Base-by-base conservation (phyloP, 345 rosid genomes). In the Camelina sativa region DNA sequence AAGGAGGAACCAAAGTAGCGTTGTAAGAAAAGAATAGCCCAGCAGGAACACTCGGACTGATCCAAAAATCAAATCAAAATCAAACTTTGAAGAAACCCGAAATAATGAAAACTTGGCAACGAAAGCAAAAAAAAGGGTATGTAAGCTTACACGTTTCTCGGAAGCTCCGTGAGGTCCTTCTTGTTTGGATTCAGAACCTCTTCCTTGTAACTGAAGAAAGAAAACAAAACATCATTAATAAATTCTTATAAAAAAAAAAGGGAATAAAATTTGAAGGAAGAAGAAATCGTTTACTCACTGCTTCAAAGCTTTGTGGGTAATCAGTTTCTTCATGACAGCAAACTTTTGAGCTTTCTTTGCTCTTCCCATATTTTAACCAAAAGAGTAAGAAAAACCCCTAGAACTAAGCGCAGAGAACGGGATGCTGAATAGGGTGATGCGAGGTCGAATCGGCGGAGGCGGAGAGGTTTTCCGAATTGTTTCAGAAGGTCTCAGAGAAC, bases 21-120 rank as follows among this genome's bases (percentile, higher is more conserved):
- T 92, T 95, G 81, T 95, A 73, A 13, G 81, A 78, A 77, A 95
- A 95, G 85, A 83, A 95, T 76, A 92, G 91, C n/a, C 91, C 91
- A n/a, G 98, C 87, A 65, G 98, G 83, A 76, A 92, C 94, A 81
- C 83, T 85, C 6, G 99, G 97, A 69, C 99, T 92, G 70, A 72
- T 70, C 54, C 41, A 20, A 46, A 56, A 65, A 41, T 2, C 11
- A 61, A 61, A 12, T 11, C 38, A 44, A 65, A 41, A 38, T 65
- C 4, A 44, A 15, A 60, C 4, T 11, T 0, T 9, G n/a, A 28
- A 52, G 5, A 2, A 62, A 61, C n/a, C 19, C 0, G 0, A 67
- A 48, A 50, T 54, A 25, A 55, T 46, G 4, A 40, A 12, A 58
- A 32, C 6, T 51, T 52, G 47, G 20, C 19, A 11, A 41, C 13